phyloP scores from a whole-genome alignment of 2,329 filamentous ascomycete genomes.

The Neonectria sp. region DNA sequence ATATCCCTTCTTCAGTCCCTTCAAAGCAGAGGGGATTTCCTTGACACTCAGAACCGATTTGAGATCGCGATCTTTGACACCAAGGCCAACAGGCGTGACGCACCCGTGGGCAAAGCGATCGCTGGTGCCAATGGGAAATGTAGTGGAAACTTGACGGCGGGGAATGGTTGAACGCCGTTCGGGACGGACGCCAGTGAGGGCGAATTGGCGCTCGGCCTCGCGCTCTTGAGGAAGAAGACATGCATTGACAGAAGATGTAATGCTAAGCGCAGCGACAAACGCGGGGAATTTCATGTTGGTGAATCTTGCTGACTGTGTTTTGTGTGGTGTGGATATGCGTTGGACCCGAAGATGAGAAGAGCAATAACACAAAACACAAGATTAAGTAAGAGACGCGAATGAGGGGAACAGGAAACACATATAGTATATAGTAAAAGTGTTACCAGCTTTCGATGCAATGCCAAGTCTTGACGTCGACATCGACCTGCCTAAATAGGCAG shows the following conservation, averaged over 20 bases:
- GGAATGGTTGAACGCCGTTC: neutral
- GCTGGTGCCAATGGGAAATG: slow-evolving; percentile 57
- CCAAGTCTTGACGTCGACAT: neutral
- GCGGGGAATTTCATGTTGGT: neutral
- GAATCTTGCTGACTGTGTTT: neutral
- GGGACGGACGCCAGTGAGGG: neutral
- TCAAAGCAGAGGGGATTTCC: slow-evolving; percentile 61
- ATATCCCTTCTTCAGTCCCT: slow-evolving; percentile 14
- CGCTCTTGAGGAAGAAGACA: neutral
- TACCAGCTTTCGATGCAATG: neutral
- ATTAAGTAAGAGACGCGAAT: neutral
- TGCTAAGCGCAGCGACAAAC: neutral
- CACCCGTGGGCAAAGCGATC: slow-evolving; percentile 61
- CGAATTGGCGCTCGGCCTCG: neutral
- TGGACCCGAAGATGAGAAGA: neutral
- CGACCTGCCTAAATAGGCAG: slow-evolving; percentile 4
- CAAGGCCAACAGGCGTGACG: slow-evolving; percentile 50
- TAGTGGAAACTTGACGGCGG: neutral
- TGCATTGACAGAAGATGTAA: neutral
- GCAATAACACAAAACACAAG: neutral
- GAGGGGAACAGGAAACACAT: neutral
- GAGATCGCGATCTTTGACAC: slow-evolving; percentile 54
- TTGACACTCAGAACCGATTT: slow-evolving; percentile 60
- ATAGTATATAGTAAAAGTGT: neutral
- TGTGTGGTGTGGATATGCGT: neutral